A percentile compares a stretch with the other conserved stretches of the same genome.
These are phyloP conservation scores for Keithomyces neogunnii DNA, from an alignment of 2,329 filamentous ascomycete species.

Conservation along the genomic window DNA sequence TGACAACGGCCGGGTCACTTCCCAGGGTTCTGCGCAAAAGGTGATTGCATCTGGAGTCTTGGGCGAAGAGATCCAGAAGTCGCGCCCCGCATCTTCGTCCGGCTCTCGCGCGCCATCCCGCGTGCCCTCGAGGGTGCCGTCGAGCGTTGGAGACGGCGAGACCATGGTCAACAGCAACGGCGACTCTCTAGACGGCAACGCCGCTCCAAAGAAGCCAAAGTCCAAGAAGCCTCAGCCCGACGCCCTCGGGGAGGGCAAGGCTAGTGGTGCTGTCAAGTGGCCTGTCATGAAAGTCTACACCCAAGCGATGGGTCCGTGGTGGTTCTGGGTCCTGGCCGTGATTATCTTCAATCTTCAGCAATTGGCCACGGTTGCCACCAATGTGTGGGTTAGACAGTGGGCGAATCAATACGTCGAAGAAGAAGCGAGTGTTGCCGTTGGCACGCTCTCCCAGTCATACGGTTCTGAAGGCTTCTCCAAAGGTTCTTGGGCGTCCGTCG, in stretches of 20 bases:
- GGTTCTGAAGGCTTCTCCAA: slow-evolving; percentile 19
- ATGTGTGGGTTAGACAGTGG: slow-evolving; percentile 93
- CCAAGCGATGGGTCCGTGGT: slow-evolving; percentile 87
- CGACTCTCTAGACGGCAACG: slow-evolving; percentile 35
- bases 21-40: slow-evolving; percentile 68
- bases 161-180: slow-evolving; percentile 44
- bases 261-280: slow-evolving; percentile 80
- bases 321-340: slow-evolving; percentile 78
- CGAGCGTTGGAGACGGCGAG: slow-evolving; percentile 60
- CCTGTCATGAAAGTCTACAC: slow-evolving; percentile 81
- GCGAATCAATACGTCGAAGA: slow-evolving; percentile 70
- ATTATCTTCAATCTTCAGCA: slow-evolving; percentile 76
- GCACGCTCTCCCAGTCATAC: slow-evolving; percentile 15
- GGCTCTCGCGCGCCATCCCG: slow-evolving; percentile 70
- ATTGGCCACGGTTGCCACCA: slow-evolving; percentile 76
- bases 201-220: slow-evolving; percentile 38
- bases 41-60: slow-evolving; percentile 83
- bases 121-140: slow-evolving; percentile 68
- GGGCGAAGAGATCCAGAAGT: slow-evolving; percentile 73
- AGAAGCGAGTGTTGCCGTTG: slow-evolving; percentile 13
- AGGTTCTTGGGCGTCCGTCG: slow-evolving; percentile 27
- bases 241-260: slow-evolving; percentile 66
- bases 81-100: slow-evolving; percentile 58
- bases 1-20: slow-evolving; percentile 72
- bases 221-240: slow-evolving; percentile 40